Evolutionary conservation across 2,329 filamentous ascomycete genomes (phyloP).

Genomic region (Penicillium nordicum): DNA sequence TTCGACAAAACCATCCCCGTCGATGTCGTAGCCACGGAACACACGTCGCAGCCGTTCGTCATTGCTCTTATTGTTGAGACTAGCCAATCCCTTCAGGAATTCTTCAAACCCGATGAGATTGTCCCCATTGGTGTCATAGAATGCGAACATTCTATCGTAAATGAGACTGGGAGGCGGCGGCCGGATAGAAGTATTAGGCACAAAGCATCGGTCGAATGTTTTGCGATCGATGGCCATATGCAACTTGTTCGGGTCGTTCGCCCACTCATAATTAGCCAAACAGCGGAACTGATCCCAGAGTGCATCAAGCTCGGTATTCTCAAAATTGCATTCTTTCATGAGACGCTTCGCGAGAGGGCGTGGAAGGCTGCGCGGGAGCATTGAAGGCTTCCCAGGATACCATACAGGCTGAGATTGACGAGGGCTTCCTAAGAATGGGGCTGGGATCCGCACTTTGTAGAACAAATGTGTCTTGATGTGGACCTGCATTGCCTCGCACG

Average conservation of each 20-base stretch:
- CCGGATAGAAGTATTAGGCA: slow-evolving; percentile 75
- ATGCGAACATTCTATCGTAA: slow-evolving; percentile 93
- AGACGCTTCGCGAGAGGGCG: slow-evolving; percentile 65
- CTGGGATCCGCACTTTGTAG: slow-evolving; percentile 90
- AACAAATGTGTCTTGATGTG: slow-evolving; percentile 93
- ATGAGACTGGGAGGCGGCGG: slow-evolving; percentile 82
- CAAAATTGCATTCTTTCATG: slow-evolving; percentile 70
- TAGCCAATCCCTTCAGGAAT: slow-evolving; percentile 77
- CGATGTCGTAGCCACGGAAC: slow-evolving; percentile 87
- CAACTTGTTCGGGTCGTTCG: slow-evolving; percentile 73
- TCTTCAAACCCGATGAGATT: slow-evolving; percentile 89
- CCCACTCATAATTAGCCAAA: slow-evolving; percentile 81
- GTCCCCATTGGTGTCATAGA: slow-evolving; percentile 89
- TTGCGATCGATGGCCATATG: slow-evolving; percentile 82
- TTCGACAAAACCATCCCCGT: slow-evolving; percentile 79
- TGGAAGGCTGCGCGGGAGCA: slow-evolving; percentile 65
- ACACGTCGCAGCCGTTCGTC: slow-evolving; percentile 68
- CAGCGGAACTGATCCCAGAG: slow-evolving; percentile 97
- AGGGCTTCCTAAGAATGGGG: slow-evolving; percentile 73
- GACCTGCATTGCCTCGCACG: slow-evolving; percentile 69
- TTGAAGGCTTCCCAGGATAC: slow-evolving; percentile 83
- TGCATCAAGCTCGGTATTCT: slow-evolving; percentile 83
- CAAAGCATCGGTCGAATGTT: slow-evolving; percentile 87
- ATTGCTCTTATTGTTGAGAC: slow-evolving; percentile 55
- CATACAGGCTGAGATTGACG: slow-evolving; percentile 77